Percentiles rank a stretch among this genome's conserved stretches.
Conservation (phyloP, 768 basidiomycete species). For the Lactarius hengduanensis region DNA sequence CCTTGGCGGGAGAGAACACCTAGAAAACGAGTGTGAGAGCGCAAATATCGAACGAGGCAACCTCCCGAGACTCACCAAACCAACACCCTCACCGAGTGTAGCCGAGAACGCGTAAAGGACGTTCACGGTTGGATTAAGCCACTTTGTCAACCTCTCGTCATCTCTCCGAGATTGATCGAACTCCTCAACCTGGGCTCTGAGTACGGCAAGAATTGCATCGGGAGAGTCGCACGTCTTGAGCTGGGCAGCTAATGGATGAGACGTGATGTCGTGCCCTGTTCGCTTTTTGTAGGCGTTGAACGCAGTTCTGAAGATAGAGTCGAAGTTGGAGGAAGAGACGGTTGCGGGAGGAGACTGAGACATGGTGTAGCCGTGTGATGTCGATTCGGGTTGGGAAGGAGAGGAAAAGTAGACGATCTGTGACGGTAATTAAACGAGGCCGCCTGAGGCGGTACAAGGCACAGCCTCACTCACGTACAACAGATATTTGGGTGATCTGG, state of each 20-base stretch:
- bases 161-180: not conserved
- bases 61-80: not conserved
- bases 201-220: not conserved
- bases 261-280: not conserved
- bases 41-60: not conserved
- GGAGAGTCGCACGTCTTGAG: conserved; percentile 2
- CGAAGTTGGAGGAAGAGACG: not conserved
- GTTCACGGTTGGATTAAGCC: not conserved
- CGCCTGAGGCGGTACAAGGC: too few species aligned
- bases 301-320: not conserved
- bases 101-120: not conserved
- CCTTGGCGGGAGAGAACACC: not conserved
- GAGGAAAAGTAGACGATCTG: too few species aligned
- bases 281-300: not conserved
- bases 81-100: not conserved
- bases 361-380: not conserved
- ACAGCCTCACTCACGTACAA: too few species aligned
- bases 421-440: too few species aligned
- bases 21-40: not conserved
- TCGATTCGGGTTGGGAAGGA: not conserved
- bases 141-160: conserved; percentile 1
- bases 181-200: not conserved
- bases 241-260: not conserved
- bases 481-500: too few species aligned
- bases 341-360: not conserved